phyloP scores from a whole-genome alignment of 2,329 filamentous ascomycete genomes.

The Botryotinia globosa region DNA sequence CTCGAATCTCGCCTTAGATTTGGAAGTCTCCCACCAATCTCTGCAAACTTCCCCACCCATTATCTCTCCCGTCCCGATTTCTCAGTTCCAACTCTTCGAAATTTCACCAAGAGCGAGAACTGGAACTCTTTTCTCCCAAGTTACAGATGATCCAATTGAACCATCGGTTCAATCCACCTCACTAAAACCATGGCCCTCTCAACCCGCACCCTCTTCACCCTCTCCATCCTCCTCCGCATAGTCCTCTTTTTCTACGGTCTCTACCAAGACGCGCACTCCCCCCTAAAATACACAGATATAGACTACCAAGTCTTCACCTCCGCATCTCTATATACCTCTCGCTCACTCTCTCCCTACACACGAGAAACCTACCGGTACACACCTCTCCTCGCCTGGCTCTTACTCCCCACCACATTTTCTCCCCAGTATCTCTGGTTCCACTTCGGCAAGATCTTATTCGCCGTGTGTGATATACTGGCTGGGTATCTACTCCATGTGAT shows the following conservation, averaged over 20 bases:
- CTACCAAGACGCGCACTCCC: conserved; percentile 87
- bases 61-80: not conserved
- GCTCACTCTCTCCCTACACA: conserved; percentile 72
- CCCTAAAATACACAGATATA: conserved; percentile 97
- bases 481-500: conserved; percentile 71
- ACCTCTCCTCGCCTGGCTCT: conserved; percentile 85
- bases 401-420: conserved; percentile 71
- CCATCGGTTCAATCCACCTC: not conserved
- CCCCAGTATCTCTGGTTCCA: conserved; percentile 56
- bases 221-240: conserved; percentile 63
- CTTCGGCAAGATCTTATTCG: conserved; percentile 86
- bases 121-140: not conserved
- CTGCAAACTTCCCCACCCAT: not conserved
- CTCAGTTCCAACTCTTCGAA: not conserved
- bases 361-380: conserved; percentile 97
- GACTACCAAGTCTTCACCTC: conserved; percentile 99
- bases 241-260: conserved; percentile 81
- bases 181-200: conserved; percentile 11
- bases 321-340: conserved; percentile 72
- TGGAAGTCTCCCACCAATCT: not conserved
- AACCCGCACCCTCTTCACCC: conserved; percentile 52
- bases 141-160: not conserved
- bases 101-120: not conserved
- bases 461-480: conserved; percentile 75
- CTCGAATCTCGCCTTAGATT: not conserved